Percentiles rank a stretch among this genome's conserved stretches.
phyloP scores from a whole-genome alignment of 1,139 yeast species.

The Pichia sp. region DNA sequence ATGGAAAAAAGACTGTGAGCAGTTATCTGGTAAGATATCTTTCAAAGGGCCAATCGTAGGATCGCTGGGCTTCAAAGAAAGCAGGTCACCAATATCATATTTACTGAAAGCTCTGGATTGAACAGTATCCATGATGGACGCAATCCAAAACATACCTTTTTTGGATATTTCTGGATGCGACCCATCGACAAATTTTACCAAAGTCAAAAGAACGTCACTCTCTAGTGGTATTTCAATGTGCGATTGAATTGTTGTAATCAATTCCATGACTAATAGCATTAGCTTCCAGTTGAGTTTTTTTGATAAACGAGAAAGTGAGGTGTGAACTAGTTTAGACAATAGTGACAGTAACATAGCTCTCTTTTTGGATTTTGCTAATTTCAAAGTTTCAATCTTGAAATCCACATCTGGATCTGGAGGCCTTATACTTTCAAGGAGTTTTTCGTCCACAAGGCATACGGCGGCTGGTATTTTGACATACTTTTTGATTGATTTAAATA shows the following conservation, averaged over 20 bases:
- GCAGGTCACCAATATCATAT: slow-evolving; percentile 47
- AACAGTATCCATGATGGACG: slow-evolving; percentile 52
- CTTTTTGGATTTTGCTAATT: slow-evolving; percentile 56
- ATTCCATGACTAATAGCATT: slow-evolving; percentile 49
- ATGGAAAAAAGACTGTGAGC: slow-evolving; percentile 40
- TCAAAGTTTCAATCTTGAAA: slow-evolving; percentile 51
- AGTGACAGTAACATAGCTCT: slow-evolving; percentile 41
- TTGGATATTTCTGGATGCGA: slow-evolving; percentile 73
- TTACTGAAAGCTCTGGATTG: slow-evolving; percentile 49
- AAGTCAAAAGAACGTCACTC: slow-evolving; percentile 40
- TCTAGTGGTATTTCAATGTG: slow-evolving; percentile 50
- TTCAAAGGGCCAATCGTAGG: slow-evolving; percentile 19
- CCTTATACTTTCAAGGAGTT: slow-evolving; percentile 47
- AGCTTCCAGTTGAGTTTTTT: slow-evolving; percentile 66
- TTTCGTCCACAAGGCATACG: slow-evolving; percentile 50
- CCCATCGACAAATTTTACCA: slow-evolving; percentile 53
- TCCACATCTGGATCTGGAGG: slow-evolving; percentile 59
- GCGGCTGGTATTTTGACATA: slow-evolving; percentile 55
- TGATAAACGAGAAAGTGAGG: slow-evolving; percentile 36
- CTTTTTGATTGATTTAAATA: slow-evolving; percentile 45
- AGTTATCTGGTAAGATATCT: slow-evolving; percentile 30
- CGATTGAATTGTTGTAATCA: slow-evolving; percentile 53
- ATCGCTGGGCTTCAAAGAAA: slow-evolving; percentile 37
- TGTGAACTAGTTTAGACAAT: slow-evolving; percentile 41
- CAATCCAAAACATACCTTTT: slow-evolving; percentile 58